Base-by-base conservation (phyloP, 2,329 filamentous ascomycete species). In the Calonectria crousiana region DNA sequence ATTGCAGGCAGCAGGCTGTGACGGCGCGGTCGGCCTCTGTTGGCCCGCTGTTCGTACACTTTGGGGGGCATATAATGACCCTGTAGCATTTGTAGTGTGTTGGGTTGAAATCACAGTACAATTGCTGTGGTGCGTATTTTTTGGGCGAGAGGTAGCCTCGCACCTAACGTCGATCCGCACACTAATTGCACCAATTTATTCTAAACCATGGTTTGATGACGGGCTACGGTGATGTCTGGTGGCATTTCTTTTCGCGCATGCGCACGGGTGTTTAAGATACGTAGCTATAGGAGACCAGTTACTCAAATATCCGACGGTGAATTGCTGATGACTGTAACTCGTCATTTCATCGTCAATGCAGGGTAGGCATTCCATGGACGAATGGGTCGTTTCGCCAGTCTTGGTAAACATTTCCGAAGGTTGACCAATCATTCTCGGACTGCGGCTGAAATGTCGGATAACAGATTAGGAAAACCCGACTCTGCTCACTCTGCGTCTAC, bases 391-490 rank as follows among this genome's bases (percentile, higher is more conserved):
- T 41, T 56, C 52, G 52, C 52, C 30, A 56, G 52, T 30, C 30
- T 56, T 62, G 56, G 56, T 41, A 62, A 62, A 41, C 56, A 62
- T 62, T 62, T 62, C 56, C 56, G 56, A 62, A 9, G 38, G 56
- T 62, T 62, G 56, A 62, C 56, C 34, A 62, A 62, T 62, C 56
- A 62, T 38, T 62, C 34, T 30, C 4, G 10, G 56, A 38, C 36
- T 18, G 34, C 26, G 56, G 56, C 56, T 62, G 56, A 62, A 38
- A 41, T 62, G 56, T 36, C 56, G 56, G 56, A 38, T 62, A 62
- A 62, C 56, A 18, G 30, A 62, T 28, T 26, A 32, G 34, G 56
- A 6, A 41, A 41, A 20, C 9, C 44, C n/a, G 36, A 62, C 56
- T 20, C 6, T 47, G 9, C 20, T 23, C 4, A 14, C 34, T 38